Evolutionary conservation across 805 yeast species (phyloP).

Genomic region (Wickerhamiella kurtzmanii): DNA sequence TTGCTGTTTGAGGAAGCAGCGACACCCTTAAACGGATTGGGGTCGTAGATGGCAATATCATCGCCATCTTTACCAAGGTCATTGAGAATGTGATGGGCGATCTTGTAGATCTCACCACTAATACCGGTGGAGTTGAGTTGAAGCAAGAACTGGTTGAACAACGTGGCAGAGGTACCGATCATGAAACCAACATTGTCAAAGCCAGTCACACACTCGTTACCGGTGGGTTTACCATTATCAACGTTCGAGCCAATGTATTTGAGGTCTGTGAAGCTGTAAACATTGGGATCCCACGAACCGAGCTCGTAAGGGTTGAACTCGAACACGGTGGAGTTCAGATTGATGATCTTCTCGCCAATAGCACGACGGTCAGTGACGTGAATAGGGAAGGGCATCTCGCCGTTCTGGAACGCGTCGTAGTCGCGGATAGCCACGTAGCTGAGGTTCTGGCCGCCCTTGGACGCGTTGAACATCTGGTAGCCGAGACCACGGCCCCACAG

Average conservation of each 20-base stretch:
- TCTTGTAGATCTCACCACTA: constrained; percentile 33
- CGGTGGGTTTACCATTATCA: constrained; percentile 40
- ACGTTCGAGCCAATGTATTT: constrained; percentile 54
- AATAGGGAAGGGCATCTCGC: constrained; percentile 54
- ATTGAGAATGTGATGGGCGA: constrained; percentile 34
- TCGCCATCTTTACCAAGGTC: constrained; percentile 25
- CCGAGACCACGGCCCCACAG: constrained; percentile 64
- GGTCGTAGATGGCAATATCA: constrained; percentile 52
- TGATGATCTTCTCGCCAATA: constrained; percentile 34
- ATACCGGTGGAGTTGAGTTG: constrained; percentile 41
- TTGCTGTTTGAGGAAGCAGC: constrained; percentile 8
- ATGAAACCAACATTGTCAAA: constrained; percentile 67
- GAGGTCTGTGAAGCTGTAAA: constrained; percentile 47
- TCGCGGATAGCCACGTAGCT: constrained; percentile 43
- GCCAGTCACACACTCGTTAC: constrained; percentile 42
- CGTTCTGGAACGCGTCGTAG: constrained; percentile 43
- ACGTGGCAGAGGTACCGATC: constrained; percentile 46
- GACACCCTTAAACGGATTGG: constrained; percentile 50
- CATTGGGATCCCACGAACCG: constrained; percentile 70
- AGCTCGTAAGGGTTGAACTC: constrained; percentile 40
- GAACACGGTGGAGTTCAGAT: constrained; percentile 44
- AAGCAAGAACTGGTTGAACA: constrained; percentile 30
- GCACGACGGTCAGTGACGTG: constrained; percentile 34
- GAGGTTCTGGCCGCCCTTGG: constrained; percentile 42
- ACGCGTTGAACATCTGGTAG: constrained; percentile 45